These are phyloP conservation scores for Sanghuangporus weigelae DNA, from an alignment of 1,284 basidiomycete genomes.

Conservation along the genomic window DNA sequence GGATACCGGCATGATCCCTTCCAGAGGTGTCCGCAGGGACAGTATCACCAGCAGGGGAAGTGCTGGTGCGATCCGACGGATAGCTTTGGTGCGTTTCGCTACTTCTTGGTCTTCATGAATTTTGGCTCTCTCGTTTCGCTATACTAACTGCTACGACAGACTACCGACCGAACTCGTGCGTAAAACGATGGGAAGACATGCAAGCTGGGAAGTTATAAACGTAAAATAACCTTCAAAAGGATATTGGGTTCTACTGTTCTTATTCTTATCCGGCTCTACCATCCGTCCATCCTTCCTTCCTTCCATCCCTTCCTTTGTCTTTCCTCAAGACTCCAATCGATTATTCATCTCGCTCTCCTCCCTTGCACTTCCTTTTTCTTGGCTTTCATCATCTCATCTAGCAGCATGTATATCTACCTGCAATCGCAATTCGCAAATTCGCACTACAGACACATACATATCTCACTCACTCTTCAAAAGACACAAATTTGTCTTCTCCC, in stretches of 20 bases:
- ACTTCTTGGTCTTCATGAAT: not conserved
- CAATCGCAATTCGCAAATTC: too few relatives aligned
- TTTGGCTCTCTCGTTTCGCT: constrained; percentile 22
- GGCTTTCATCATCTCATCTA: not conserved
- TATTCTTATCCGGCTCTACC: not conserved
- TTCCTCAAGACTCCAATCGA: not conserved
- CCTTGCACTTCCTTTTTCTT: not conserved
- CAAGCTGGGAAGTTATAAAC: constrained; percentile 1
- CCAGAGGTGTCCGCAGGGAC: constrained; percentile 56
- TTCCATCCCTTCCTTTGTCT: not conserved
- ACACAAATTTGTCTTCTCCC: too few relatives aligned
- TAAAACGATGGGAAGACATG: constrained; percentile 20
- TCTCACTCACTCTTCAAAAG: too few relatives aligned
- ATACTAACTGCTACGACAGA: constrained; percentile 34
- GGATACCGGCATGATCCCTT: constrained; percentile 56
- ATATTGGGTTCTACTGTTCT: not conserved
- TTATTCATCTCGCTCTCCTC: not conserved
- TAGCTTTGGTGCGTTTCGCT: constrained; percentile 41
- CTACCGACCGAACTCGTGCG: constrained; percentile 41
- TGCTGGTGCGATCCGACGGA: constrained; percentile 45
- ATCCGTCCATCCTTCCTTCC: not conserved
- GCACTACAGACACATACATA: too few relatives aligned
- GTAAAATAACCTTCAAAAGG: not conserved
- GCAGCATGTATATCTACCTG: too few relatives aligned
- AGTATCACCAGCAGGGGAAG: constrained; percentile 39